Base-by-base conservation (phyloP, 2,329 filamentous ascomycete genomes). In the Trichoderma atroviride region DNA sequence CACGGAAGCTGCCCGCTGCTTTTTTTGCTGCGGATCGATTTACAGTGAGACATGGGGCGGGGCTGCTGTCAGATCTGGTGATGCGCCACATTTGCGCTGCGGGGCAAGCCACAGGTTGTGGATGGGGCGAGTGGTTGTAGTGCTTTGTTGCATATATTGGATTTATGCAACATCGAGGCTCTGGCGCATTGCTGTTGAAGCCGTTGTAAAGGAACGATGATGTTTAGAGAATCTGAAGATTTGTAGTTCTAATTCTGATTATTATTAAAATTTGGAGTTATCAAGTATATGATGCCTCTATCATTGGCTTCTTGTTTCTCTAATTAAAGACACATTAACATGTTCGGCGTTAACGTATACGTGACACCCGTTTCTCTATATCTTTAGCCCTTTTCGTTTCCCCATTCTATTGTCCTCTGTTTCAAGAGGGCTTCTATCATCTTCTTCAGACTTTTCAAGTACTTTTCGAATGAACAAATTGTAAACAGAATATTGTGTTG, bases 11-110 rank as follows among this genome's bases (percentile, higher is more conserved):
- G 53, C 14, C 52, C 52, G 63, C 35, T 31, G 29, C 22, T 16
- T 33, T 29, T 52, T 10, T 5, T 35, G 60, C 31, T 47, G 47
- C 22, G 35, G 37, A 47, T 19, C 19, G 59, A 56, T 33, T 9
- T 37, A 10, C 56, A 37, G 56, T 37, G 31, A 37, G 56, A 37
- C 52, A 58, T 19, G 29, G 27, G 53, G 53, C 40, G 53, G 53
- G 27, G 29, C 35, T 19, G 19, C 50, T 52, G 63, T 53, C 27
- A 35, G 63, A 58, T 56, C 61, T 31, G 33, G 3, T 5, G 11
- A n/a, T 27, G 63, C 63, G 63, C 63, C 63, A 67, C 63, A 59
- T 50, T 31, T n/a, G 55, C 35, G 63, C 63, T 37, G 52, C 6
- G 24, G n/a, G 53, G 27, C 55, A 59, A 67, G 63, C 63, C 63